phyloP scores from a whole-genome alignment of 257 asterid genomes.

The Salvia miltiorrhiza region DNA sequence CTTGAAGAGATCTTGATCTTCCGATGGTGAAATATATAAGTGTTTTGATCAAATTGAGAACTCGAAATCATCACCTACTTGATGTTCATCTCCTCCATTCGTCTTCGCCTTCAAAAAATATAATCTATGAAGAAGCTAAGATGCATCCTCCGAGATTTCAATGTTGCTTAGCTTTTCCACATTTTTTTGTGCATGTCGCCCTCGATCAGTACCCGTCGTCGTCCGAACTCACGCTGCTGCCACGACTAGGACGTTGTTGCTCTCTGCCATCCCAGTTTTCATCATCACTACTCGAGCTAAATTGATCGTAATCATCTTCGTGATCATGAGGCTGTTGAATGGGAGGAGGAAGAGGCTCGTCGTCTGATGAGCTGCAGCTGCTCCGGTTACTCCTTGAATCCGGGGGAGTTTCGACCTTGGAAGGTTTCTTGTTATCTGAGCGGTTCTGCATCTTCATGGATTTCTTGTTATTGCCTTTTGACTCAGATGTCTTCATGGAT shows the following conservation, averaged over 20 bases:
- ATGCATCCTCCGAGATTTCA: too few relatives aligned
- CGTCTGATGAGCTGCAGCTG: slow-evolving; percentile 14
- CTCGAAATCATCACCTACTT: slow-evolving; percentile 8
- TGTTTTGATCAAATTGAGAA: slow-evolving; percentile 15
- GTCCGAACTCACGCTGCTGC: not conserved
- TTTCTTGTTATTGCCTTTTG: slow-evolving; percentile 17
- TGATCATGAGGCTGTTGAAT: not conserved
- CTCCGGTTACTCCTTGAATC: slow-evolving; percentile 19
- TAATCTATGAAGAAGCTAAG: not conserved
- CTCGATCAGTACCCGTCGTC: not conserved
- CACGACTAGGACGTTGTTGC: not conserved
- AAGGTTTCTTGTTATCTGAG: not conserved
- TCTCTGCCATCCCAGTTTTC: not conserved
- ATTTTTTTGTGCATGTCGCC: not conserved
- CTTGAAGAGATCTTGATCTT: slow-evolving; percentile 19
- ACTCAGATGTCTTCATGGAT: not conserved
- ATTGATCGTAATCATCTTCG: not conserved
- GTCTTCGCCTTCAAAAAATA: not conserved
- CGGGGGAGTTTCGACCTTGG: not conserved
- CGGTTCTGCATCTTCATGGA: slow-evolving; percentile 1
- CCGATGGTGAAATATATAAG: slow-evolving; percentile 9
- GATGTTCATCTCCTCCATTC: not conserved
- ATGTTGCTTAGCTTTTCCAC: not conserved
- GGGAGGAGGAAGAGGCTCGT: not conserved
- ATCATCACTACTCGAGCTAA: slow-evolving; percentile 28